These are phyloP conservation scores for Ogataea methylovora DNA, from an alignment of 805 yeast species.

Conservation along the genomic window DNA sequence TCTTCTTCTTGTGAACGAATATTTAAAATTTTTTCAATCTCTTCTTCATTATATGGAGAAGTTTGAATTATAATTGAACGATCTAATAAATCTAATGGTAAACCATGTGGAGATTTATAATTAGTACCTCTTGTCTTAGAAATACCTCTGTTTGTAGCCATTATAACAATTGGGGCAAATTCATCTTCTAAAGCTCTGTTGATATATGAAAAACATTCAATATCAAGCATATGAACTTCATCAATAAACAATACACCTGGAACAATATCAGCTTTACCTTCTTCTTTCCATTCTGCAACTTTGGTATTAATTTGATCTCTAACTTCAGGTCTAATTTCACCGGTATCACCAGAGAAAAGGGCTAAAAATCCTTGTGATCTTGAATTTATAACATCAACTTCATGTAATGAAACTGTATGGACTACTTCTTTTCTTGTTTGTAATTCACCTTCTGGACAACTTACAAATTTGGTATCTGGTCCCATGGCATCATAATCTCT, in stretches of 20 bases:
- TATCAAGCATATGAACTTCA: constrained; percentile 97
- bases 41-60: constrained; percentile 66
- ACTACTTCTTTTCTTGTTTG: constrained; percentile 94
- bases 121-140: constrained; percentile 91
- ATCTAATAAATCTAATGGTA: constrained; percentile 91
- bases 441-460: constrained; percentile 97
- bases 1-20: constrained; percentile 95
- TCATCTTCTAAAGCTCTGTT: constrained; percentile 96
- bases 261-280: constrained; percentile 95
- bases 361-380: constrained; percentile 97
- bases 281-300: constrained; percentile 98
- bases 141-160: constrained; percentile 97
- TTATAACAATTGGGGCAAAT: constrained; percentile 91
- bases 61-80: constrained; percentile 92
- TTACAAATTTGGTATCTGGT: constrained; percentile 95
- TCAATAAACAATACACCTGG: constrained; percentile 98
- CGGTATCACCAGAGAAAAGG: constrained; percentile 91
- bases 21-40: constrained; percentile 75
- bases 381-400: constrained; percentile 94
- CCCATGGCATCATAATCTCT: constrained; percentile 99
- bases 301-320: constrained; percentile 95
- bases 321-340: constrained; percentile 92
- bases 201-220: constrained; percentile 92
- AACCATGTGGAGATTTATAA: constrained; percentile 94
- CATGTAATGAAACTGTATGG: constrained; percentile 97